These are phyloP conservation scores for Wallacemonas rigidus DNA, from an alignment of 208 protist genomes.

Conservation along the genomic window DNA sequence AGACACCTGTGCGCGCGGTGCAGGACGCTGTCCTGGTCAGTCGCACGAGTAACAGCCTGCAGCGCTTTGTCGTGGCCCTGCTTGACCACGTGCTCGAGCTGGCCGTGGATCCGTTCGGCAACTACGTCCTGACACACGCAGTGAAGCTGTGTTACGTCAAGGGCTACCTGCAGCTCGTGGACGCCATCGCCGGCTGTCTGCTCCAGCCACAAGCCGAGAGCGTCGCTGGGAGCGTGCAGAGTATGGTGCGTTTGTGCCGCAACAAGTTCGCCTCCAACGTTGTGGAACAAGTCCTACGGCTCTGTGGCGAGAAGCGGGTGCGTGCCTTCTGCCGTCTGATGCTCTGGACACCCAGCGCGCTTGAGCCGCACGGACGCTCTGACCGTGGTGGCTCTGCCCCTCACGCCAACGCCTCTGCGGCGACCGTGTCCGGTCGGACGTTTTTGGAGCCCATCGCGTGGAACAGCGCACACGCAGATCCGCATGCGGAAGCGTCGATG, in stretches of 20 bases:
- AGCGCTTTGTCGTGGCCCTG: conserved; percentile 46
- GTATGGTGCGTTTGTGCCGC: conserved; percentile 66
- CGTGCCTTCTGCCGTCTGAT: conserved; percentile 47
- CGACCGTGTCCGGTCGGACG: background rate
- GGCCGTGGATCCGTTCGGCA: conserved; percentile 93
- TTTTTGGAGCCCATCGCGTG: background rate
- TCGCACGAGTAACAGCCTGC: conserved; percentile 22
- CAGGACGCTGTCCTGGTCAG: background rate
- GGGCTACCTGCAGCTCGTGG: conserved; percentile 42
- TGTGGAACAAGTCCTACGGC: conserved; percentile 94
- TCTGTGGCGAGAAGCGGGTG: conserved; percentile 46
- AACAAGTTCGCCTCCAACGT: conserved; percentile 98
- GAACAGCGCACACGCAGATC: background rate
- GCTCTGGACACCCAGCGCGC: conserved; percentile 18
- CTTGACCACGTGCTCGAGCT: conserved; percentile 77
- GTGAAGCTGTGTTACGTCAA: conserved; percentile 63
- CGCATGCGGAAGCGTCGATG: conserved; percentile 27
- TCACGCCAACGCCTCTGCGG: too few species aligned
- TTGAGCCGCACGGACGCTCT: too few species aligned
- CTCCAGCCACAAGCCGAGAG: conserved; percentile 20
- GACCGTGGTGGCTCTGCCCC: too few species aligned
- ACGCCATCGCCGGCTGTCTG: conserved; percentile 40
- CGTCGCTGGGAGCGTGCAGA: conserved; percentile 25
- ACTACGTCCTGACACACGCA: conserved; percentile 97
- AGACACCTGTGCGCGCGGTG: background rate